These are phyloP conservation scores for Curvularia lunata DNA, from an alignment of 2,329 filamentous ascomycete genomes.

Conservation along the genomic window DNA sequence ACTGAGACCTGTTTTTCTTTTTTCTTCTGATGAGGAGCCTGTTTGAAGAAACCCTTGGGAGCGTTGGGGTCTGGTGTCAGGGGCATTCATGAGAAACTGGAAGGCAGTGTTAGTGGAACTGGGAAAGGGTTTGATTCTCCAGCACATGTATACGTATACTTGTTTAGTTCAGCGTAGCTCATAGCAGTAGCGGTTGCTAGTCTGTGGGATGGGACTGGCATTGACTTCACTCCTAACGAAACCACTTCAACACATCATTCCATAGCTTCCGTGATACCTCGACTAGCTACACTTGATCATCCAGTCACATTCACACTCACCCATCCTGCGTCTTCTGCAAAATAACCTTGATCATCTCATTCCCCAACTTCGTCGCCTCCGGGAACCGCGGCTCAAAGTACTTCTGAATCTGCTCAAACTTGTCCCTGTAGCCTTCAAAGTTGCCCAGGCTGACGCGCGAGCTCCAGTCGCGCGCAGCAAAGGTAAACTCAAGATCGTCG, in stretches of 20 bases:
- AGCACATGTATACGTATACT: not conserved
- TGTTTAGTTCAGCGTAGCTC: not conserved
- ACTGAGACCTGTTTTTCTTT: not conserved
- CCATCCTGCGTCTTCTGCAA: slow-evolving; percentile 70
- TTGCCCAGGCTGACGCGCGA: slow-evolving; percentile 90
- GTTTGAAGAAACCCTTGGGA: not conserved
- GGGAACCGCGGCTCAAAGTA: slow-evolving; percentile 92
- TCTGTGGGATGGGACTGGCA: not conserved
- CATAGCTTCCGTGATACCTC: too few relatives aligned
- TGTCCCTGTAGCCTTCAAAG: slow-evolving; percentile 89
- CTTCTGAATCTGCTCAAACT: slow-evolving; percentile 86
- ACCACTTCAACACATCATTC: not conserved
- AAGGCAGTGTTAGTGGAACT: too few relatives aligned
- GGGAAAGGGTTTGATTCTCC: too few relatives aligned
- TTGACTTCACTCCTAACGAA: not conserved
- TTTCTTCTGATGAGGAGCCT: not conserved
- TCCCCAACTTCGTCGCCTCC: slow-evolving; percentile 85
- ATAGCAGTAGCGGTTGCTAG: not conserved
- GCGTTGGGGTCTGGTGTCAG: too few relatives aligned
- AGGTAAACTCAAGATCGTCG: slow-evolving; percentile 96
- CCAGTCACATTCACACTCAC: not conserved
- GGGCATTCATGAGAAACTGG: too few relatives aligned
- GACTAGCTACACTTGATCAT: too few relatives aligned
- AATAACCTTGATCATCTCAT: slow-evolving; percentile 97
- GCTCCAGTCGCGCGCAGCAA: slow-evolving; percentile 94